Conservation (phyloP, 345 rosid genomes). For the Aethionema arabicum region DNA sequence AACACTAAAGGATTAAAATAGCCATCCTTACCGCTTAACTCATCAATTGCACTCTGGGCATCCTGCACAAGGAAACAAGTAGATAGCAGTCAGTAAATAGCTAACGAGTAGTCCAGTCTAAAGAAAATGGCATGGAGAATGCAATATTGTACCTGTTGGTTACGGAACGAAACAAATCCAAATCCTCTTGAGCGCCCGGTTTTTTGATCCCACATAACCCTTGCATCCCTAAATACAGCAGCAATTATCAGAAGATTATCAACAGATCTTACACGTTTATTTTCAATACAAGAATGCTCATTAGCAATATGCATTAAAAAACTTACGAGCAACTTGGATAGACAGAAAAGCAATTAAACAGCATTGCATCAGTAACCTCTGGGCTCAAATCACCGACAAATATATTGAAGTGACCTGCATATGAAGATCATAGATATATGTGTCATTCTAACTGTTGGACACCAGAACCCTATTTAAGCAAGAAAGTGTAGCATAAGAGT, state of each 20-base stretch:
- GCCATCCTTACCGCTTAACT: constrained; percentile 58
- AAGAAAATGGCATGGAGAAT: neutral
- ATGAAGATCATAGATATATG: neutral
- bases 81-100: constrained; percentile 9
- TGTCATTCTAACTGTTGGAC: neutral
- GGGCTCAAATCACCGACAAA: constrained; percentile 95
- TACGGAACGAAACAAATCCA: constrained; percentile 87
- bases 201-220: constrained; percentile 54
- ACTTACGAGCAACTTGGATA: constrained; percentile 84
- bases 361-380: constrained; percentile 86
- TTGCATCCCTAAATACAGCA: constrained; percentile 55
- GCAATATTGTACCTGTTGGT: constrained; percentile 50
- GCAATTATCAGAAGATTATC: constrained; percentile 13
- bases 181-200: constrained; percentile 49
- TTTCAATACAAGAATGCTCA: constrained; percentile 16
- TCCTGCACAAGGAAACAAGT: constrained; percentile 51
- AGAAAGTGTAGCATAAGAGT: neutral
- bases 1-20: neutral
- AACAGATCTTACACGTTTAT: neutral
- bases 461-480: neutral
- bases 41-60: constrained; percentile 83
- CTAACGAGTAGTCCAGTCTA: neutral
- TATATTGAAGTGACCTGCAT: constrained; percentile 68
- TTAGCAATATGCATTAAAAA: constrained; percentile 2
- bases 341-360: constrained; percentile 75